Base-by-base conservation (phyloP, 1,284 basidiomycete species). In the Ustilago esculenta region DNA sequence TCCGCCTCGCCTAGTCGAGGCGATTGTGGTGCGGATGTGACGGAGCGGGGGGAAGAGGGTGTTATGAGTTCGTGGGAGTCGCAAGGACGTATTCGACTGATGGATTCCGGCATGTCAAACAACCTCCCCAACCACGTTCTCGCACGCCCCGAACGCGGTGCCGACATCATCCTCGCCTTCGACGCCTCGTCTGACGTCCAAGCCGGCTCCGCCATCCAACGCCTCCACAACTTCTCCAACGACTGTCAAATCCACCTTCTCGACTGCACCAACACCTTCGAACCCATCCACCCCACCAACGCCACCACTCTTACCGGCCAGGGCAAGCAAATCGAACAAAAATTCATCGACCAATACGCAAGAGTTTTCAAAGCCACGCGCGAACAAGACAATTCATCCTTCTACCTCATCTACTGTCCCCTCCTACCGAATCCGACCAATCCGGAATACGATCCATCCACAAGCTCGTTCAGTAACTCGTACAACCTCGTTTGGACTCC, bases 131-230 rank as follows among this genome's bases (percentile, higher is more conserved):
- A 68, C 46, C 78, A 80, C 55, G 53, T 80, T 5, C 60, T 80
- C 18, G 65, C 71, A 6, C 67, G 71, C 18, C 43, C 40, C 4
- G 52, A 67, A 52, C 61, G 78, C 24, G 24, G 50, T 4, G 77
- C 75, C 1, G 77, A 80, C 49, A 63, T 80, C 49, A 65, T 80
- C 52, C 48, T 79, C 35, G 67, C 75, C 18, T 77, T 80, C n/a
- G 78, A 80, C 54, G 67, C 78, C n/a, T 79, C 77, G 1, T 79
- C 77, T 4, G 77, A 80, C 49, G 75, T 79, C 21, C 76, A 79
- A 64, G 68, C 56, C 9, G 77, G 74, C 14, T 76, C 77, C 7
- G 73, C 75, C 5, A 48, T 77, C 23, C 54, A 51, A 25, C 68
- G 78, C 5, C 57, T 80, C 17, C 64, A 71, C 55, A 74, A 77